Base-by-base conservation (phyloP, 2,329 filamentous ascomycete genomes). In the Talaromyces rugulosus region DNA sequence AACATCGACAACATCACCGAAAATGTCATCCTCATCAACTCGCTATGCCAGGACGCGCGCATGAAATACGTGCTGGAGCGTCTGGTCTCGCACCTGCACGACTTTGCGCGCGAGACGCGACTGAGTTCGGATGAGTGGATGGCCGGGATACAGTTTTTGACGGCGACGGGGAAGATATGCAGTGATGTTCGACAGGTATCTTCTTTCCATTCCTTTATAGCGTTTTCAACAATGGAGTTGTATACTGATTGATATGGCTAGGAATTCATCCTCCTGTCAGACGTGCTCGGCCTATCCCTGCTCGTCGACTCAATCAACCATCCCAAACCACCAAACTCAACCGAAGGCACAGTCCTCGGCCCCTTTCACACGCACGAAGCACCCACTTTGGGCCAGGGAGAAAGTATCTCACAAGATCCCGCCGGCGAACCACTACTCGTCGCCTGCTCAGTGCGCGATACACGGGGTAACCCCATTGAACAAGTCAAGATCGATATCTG, bases 251-350 rank as follows among this genome's bases (percentile, higher is more conserved):
- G 89, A 76, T 53, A 80, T 75, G 7, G 11, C 23, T n/a, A 62
- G 61, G 61, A 63, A 55, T 60, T 63, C 34, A 63, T 63, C 18
- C 58, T 63, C 6, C 58, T 63, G 3, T 63, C 33, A 53, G 91
- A 95, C 76, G 83, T 92, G 50, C 83, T 94, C 30, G 91, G 90
- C 47, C 85, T 95, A 42, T 92, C 89, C 23, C 84, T 93, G 62
- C 85, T 95, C 2, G 88, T 95, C 67, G 90, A 95, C 78, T 85
- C 83, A 68, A 93, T 95, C 79, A 89, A 92, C 79, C 90, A 94
- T 77, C 91, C 91, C 30, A 94, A 92, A 73, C 90, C 89, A 0
- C 71, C 85, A 0, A 74, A 79, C 51, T 83, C 82, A 31, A 95
- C 91, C 30, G 90, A 94, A 74, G 90, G 90, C 62, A 91, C 90